phyloP scores from a whole-genome alignment of 2,329 filamentous ascomycete genomes.

The Pleoardoris graminearum region DNA sequence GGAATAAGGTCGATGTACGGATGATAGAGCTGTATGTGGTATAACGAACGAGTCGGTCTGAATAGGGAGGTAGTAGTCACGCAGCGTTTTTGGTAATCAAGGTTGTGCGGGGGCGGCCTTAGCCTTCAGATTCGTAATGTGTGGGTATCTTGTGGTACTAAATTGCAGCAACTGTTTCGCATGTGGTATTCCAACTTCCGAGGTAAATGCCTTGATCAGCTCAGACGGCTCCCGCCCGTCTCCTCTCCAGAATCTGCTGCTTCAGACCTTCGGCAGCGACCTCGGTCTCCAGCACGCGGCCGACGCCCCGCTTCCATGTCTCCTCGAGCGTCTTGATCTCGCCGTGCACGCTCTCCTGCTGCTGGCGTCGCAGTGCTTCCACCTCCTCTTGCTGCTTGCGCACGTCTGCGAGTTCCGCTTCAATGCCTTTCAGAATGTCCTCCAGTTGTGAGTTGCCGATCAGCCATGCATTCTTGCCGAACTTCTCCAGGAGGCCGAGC shows the following conservation, averaged over 20 bases:
- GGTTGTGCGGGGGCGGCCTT: not conserved
- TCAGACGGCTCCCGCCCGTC: constrained; percentile 40
- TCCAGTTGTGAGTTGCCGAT: constrained; percentile 81
- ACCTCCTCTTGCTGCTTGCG: constrained; percentile 73
- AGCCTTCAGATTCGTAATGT: not conserved
- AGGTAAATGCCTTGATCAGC: too few species aligned
- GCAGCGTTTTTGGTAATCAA: not conserved
- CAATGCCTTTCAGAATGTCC: constrained; percentile 67
- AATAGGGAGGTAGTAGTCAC: too few species aligned
- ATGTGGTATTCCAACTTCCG: not conserved
- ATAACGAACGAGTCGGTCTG: too few species aligned
- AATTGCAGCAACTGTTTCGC: not conserved
- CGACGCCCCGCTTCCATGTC: constrained; percentile 77
- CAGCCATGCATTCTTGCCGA: constrained; percentile 91
- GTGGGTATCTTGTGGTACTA: constrained; percentile 5
- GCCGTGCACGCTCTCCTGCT: constrained; percentile 70
- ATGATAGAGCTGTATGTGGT: too few species aligned
- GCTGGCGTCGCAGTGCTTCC: constrained; percentile 68
- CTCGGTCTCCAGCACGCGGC: constrained; percentile 82
- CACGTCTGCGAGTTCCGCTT: constrained; percentile 71
- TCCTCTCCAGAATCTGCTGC: constrained; percentile 42
- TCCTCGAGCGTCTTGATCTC: constrained; percentile 77
- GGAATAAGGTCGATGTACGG: too few species aligned
- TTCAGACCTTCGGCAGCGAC: constrained; percentile 74
- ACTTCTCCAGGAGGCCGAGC: constrained; percentile 74